Evolutionary conservation across 352 stramenopile species (phyloP).

Genomic region (Globisporangium megalacanthum): DNA sequence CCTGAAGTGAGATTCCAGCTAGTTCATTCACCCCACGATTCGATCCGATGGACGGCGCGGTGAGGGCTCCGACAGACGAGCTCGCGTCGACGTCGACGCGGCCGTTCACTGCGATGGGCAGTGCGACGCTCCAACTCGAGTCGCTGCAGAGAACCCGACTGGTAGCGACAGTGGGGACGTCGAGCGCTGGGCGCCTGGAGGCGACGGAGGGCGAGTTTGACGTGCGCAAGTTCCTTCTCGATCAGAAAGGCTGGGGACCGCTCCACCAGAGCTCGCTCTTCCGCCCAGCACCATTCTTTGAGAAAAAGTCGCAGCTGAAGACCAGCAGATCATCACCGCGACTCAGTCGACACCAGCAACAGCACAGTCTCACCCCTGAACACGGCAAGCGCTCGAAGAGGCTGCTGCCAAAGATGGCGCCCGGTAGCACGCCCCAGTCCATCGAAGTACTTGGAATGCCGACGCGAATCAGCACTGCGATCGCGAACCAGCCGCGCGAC

Average conservation of each 20-base stretch:
- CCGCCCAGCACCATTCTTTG: constrained; percentile 24
- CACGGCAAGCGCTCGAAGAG: constrained; percentile 11
- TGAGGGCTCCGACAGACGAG: constrained; percentile 3
- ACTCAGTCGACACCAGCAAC: background rate
- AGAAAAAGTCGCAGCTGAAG: constrained; percentile 3
- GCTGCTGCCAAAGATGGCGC: constrained; percentile 14
- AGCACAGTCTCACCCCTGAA: background rate
- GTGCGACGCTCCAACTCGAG: constrained; percentile 25
- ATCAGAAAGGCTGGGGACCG: constrained; percentile 48
- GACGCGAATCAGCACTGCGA: constrained; percentile 4
- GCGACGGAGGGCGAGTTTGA: constrained; percentile 34
- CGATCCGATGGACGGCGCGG: constrained; percentile 4
- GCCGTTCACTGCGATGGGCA: constrained; percentile 33
- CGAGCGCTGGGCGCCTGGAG: background rate
- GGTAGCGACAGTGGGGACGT: background rate
- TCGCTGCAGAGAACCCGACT: constrained; percentile 8
- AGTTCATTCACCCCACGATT: background rate
- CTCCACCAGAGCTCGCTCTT: constrained; percentile 63
- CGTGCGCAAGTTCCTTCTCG: constrained; percentile 53
- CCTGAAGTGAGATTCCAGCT: no score
- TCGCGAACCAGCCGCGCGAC: constrained; percentile 13
- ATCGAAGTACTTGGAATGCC: background rate
- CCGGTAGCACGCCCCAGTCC: background rate
- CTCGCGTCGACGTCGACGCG: constrained; percentile 4
- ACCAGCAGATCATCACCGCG: constrained; percentile 3